These are phyloP conservation scores for Acer campestre DNA, from an alignment of 345 rosid genomes.

Conservation along the genomic window DNA sequence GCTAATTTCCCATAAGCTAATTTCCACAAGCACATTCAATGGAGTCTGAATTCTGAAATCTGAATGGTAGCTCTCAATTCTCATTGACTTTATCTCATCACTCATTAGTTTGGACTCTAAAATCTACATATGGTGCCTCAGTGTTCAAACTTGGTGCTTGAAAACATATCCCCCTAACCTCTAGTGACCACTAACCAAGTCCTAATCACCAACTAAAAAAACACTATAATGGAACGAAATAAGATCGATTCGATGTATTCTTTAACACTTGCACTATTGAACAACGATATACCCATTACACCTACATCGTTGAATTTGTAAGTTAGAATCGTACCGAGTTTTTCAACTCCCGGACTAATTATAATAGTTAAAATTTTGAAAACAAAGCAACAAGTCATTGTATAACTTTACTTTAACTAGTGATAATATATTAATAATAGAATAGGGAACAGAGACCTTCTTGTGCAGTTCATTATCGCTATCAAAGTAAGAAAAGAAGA, in stretches of 20 bases:
- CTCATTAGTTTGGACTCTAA: constrained; percentile 9
- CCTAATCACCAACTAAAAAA: background rate
- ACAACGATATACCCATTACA: no score
- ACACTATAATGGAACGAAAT: background rate
- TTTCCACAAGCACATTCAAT: background rate
- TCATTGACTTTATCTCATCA: constrained; percentile 22
- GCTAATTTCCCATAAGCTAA: background rate
- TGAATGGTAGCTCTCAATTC: constrained; percentile 6
- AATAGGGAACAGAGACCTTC: background rate
- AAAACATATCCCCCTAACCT: background rate
- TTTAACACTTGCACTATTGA: no score
- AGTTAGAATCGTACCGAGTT: no score
- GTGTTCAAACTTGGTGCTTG: constrained; percentile 12
- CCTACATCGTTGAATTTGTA: no score
- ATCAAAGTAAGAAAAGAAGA: background rate
- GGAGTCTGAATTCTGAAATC: no score
- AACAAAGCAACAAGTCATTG: background rate
- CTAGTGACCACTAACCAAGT: background rate
- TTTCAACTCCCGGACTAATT: no score
- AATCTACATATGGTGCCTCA: background rate
- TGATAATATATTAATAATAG: background rate
- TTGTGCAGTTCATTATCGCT: background rate
- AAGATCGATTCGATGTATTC: no score
- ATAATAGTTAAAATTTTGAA: no score
- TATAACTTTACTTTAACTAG: background rate